Evolutionary conservation across 306 rosid species (phyloP).

Genomic region (Sicyos baderoa): DNA sequence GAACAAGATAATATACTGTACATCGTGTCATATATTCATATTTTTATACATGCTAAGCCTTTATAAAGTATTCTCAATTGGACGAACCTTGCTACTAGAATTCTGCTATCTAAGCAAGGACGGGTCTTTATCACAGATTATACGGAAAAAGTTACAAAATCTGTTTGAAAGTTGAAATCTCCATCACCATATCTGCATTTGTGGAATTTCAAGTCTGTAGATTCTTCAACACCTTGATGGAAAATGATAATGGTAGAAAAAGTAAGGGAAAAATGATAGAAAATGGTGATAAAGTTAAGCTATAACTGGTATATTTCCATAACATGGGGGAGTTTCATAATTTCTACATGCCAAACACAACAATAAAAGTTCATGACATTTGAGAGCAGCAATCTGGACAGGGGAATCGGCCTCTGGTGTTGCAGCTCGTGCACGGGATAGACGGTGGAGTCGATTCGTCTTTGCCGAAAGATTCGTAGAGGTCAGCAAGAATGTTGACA

Average conservation of each 20-base stretch:
- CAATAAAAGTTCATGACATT: slow-evolving; percentile 14
- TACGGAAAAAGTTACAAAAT: not conserved
- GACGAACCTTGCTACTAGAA: not conserved
- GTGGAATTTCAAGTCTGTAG: not conserved
- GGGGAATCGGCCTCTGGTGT: slow-evolving; percentile 57
- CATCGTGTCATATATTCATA: not conserved
- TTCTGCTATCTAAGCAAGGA: slow-evolving; percentile 2
- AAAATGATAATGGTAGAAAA: not conserved
- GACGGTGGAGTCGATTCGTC: slow-evolving; percentile 31
- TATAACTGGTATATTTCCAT: not conserved
- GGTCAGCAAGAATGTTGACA: slow-evolving; percentile 32
- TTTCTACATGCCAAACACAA: not conserved
- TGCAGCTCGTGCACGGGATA: slow-evolving; percentile 49
- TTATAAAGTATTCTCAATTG: not conserved
- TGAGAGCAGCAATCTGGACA: slow-evolving; percentile 77
- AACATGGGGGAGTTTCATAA: not conserved
- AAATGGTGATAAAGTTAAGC: not conserved
- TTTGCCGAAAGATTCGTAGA: slow-evolving; percentile 37
- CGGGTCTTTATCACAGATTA: not conserved
- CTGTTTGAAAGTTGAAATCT: not conserved
- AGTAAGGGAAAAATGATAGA: not conserved
- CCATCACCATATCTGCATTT: not conserved
- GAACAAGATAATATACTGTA: not conserved
- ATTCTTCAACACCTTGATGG: not conserved
- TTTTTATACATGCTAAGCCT: not conserved